Conservation (phyloP, 163 green algal species). For the Scenedesmus sp. region DNA sequence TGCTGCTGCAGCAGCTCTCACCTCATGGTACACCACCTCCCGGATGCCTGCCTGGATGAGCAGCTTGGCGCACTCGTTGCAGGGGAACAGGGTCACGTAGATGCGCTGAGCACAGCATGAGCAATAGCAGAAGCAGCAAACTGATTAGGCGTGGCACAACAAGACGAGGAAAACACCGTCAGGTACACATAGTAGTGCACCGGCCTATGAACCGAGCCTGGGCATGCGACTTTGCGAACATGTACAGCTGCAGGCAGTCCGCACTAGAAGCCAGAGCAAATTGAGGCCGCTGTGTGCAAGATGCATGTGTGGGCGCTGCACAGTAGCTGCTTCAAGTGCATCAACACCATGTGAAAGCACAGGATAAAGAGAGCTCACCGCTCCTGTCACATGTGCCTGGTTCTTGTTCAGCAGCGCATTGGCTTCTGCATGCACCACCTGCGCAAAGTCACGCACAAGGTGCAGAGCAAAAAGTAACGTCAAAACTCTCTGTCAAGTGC, state of each 20-base stretch:
- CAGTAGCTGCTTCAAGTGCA: neutral
- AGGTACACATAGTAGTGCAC: neutral
- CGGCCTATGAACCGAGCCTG: too few species aligned
- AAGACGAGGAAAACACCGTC: neutral
- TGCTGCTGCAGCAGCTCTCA: slow-evolving; percentile 29
- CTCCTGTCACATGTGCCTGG: slow-evolving; percentile 68
- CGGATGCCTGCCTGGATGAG: slow-evolving; percentile 96
- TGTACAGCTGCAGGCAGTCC: too few species aligned
- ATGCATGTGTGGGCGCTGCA: neutral
- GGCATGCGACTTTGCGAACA: too few species aligned
- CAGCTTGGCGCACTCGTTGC: slow-evolving; percentile 99
- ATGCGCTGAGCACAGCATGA: slow-evolving; percentile 71
- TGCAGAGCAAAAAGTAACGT: neutral
- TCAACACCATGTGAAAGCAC: neutral
- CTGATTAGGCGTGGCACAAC: neutral
- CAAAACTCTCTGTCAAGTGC: neutral
- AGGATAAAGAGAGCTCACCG: slow-evolving; percentile 62
- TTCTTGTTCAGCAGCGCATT: slow-evolving; percentile 99
- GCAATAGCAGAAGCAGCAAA: neutral
- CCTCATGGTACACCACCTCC: slow-evolving; percentile 94
- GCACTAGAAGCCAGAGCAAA: too few species aligned
- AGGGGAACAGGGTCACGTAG: slow-evolving; percentile 99
- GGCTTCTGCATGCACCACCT: slow-evolving; percentile 93
- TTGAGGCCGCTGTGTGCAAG: neutral
- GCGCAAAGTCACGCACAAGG: slow-evolving; percentile 57